These are phyloP conservation scores for Ziziphus jujuba DNA, from an alignment of 306 rosid species.

Conservation along the genomic window DNA sequence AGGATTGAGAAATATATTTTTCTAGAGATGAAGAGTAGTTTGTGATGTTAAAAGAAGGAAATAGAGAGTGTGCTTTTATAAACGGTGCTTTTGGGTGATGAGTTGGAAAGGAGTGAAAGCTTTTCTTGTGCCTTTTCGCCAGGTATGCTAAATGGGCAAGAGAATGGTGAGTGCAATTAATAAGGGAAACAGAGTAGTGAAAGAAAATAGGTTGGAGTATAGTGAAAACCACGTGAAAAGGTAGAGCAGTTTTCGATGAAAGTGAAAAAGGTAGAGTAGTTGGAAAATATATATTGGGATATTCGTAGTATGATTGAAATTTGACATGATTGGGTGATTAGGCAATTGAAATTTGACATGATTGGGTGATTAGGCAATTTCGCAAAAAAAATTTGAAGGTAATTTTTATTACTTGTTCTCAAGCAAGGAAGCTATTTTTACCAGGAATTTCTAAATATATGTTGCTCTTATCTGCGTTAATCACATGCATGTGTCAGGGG, in stretches of 20 bases:
- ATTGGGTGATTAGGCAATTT: too few species aligned
- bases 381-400: too few species aligned
- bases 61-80: not conserved
- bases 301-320: too few species aligned
- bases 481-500: too few species aligned
- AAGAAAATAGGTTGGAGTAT: conserved; percentile 1
- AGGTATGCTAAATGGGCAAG: conserved; percentile 20
- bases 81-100: conserved; percentile 5
- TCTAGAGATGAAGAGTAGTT: not conserved
- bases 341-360: too few species aligned
- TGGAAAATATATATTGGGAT: not conserved
- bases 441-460: too few species aligned
- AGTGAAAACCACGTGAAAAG: conserved; percentile 32
- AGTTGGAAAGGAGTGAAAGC: conserved; percentile 21
- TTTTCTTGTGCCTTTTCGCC: conserved; percentile 3
- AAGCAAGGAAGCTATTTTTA: too few species aligned
- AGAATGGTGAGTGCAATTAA: conserved; percentile 38
- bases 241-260: conserved; percentile 20
- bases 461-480: too few species aligned
- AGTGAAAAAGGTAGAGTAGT: not conserved
- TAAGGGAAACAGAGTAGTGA: conserved; percentile 4
- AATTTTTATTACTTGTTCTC: too few species aligned
- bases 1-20: not conserved
- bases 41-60: conserved; percentile 3
- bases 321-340: too few species aligned